A percentile compares a stretch with the other conserved stretches of the same genome.
phyloP scores from a whole-genome alignment of 2,329 filamentous ascomycete species.

The Cadophora luteo-olivacea region DNA sequence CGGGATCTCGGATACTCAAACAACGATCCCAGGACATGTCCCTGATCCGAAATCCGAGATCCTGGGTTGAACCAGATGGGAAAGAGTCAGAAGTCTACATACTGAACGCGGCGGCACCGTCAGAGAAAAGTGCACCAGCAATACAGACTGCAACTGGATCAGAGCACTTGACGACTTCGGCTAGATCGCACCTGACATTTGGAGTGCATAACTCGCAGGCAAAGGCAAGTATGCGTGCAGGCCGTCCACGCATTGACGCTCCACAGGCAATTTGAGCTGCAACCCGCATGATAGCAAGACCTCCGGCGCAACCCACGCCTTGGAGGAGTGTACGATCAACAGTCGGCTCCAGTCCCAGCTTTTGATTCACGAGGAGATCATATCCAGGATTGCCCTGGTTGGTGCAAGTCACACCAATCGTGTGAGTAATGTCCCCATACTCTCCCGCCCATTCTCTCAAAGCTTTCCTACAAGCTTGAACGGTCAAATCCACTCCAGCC shows the following conservation, averaged over 20 bases:
- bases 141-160: background rate
- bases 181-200: background rate
- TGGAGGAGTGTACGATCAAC: conserved; percentile 14
- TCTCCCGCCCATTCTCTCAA: conserved; percentile 7
- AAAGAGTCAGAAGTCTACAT: too few relatives aligned
- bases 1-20: too few relatives aligned
- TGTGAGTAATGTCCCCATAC: conserved; percentile 11
- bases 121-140: too few relatives aligned
- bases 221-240: conserved; percentile 14
- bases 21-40: too few relatives aligned
- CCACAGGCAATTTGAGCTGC: conserved; percentile 11
- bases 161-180: background rate
- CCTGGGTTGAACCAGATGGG: too few relatives aligned
- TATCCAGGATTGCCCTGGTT: conserved; percentile 15
- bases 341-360: conserved; percentile 2
- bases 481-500: conserved; percentile 5
- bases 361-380: conserved; percentile 13
- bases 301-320: conserved; percentile 15
- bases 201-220: conserved; percentile 11
- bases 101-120: background rate
- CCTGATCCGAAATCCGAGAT: too few relatives aligned
- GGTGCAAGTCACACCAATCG: conserved; percentile 11
- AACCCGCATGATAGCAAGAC: conserved; percentile 3
- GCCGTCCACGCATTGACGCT: background rate
- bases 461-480: conserved; percentile 11